A percentile compares a stretch with the other conserved stretches of the same genome.
Conservation (phyloP, 176 grass and related monocot genomes). For the Rhipidocladum racemiflorum region DNA sequence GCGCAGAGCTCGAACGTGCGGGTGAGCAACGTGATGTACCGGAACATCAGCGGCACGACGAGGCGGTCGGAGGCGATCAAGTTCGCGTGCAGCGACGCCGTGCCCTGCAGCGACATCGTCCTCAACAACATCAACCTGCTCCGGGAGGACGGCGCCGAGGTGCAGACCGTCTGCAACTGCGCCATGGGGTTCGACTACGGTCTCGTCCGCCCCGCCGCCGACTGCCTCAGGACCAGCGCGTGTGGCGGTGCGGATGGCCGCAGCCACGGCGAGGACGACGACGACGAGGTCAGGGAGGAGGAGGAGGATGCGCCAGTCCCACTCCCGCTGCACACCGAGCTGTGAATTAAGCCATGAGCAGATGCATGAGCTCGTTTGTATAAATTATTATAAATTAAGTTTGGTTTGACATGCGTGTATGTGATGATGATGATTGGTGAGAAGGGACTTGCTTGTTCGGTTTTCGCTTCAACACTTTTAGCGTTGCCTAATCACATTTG, state of each 20-base stretch:
- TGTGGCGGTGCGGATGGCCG: constrained; percentile 21
- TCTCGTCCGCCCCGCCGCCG: constrained; percentile 52
- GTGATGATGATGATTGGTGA: not conserved
- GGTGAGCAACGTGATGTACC: constrained; percentile 58
- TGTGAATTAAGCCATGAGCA: constrained; percentile 10
- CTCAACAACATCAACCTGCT: constrained; percentile 65
- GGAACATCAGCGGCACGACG: constrained; percentile 68
- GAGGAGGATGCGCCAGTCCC: too few species aligned
- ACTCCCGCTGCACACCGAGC: constrained; percentile 6
- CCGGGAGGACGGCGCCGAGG: constrained; percentile 38
- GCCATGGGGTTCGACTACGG: constrained; percentile 65
- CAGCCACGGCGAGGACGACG: not conserved
- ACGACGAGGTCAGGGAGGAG: not conserved
- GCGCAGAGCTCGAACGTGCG: constrained; percentile 47
- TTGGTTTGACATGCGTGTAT: not conserved
- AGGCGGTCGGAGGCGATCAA: constrained; percentile 50
- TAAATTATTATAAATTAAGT: too few species aligned
- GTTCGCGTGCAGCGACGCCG: constrained; percentile 85
- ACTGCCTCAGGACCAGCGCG: constrained; percentile 56
- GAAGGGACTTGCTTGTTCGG: not conserved
- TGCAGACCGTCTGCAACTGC: constrained; percentile 76
- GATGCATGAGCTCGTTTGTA: too few species aligned
- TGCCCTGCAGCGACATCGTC: constrained; percentile 70
- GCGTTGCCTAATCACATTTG: too few species aligned
- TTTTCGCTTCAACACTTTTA: too few species aligned